phyloP scores from a whole-genome alignment of 2,329 filamentous ascomycete species.

The Aureobasidium namibiae region DNA sequence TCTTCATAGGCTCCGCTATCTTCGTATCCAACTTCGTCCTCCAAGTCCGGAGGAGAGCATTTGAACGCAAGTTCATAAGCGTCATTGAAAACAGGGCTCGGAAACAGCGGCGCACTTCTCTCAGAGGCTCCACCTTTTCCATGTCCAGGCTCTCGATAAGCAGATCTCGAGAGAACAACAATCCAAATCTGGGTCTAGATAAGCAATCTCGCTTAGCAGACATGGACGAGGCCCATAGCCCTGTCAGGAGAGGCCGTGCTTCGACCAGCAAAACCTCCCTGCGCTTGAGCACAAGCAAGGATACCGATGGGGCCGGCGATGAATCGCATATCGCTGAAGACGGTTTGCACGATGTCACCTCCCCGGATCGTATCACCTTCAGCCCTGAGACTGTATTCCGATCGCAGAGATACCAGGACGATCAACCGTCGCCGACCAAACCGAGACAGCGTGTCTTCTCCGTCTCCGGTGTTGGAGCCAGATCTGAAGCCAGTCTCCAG shows the following conservation, averaged over 20 bases:
- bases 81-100: conserved; percentile 34
- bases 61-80: conserved; percentile 51
- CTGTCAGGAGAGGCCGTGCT: neutral
- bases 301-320: neutral
- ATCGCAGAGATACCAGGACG: neutral
- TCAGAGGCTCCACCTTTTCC: neutral
- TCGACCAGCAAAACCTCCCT: neutral
- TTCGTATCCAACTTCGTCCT: conserved; percentile 60
- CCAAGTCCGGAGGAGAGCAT: conserved; percentile 50
- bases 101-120: conserved; percentile 9
- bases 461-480: conserved; percentile 26
- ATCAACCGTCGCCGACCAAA: neutral
- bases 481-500: conserved; percentile 22
- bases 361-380: conserved; percentile 23
- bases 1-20: conserved; percentile 59
- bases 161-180: neutral
- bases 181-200: neutral
- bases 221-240: neutral
- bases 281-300: neutral
- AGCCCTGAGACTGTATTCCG: conserved; percentile 22
- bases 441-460: neutral
- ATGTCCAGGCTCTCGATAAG: neutral
- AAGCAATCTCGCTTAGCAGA: neutral
- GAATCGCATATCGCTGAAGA: neutral
- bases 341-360: neutral